A percentile compares a stretch with the other conserved stretches of the same genome.
Conservation (phyloP, 1,284 basidiomycete genomes). For the Irpex lacteus region DNA sequence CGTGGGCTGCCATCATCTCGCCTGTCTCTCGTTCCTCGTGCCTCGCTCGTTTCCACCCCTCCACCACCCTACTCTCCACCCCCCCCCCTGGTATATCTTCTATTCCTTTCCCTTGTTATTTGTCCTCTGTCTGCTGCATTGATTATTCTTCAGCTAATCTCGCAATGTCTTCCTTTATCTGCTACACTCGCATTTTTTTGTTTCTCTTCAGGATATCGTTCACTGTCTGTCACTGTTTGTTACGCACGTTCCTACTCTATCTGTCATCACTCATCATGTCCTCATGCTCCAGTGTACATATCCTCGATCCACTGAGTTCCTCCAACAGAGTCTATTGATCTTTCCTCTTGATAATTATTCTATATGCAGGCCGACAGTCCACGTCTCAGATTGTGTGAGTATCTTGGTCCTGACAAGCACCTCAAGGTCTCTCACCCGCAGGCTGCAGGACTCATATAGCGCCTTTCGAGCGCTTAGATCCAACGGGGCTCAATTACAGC, state of each 20-base stretch:
- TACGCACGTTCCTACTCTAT: constrained; percentile 20
- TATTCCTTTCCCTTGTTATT: not conserved
- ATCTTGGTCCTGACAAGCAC: no score
- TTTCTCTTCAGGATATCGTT: constrained; percentile 8
- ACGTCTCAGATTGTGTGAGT: no score
- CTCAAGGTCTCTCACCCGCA: no score
- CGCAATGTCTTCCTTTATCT: constrained; percentile 6
- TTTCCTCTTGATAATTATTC: not conserved
- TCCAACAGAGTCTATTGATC: not conserved
- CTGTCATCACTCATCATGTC: constrained; percentile 28
- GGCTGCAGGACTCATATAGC: no score
- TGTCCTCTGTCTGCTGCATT: constrained; percentile 14
- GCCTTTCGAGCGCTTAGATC: not conserved
- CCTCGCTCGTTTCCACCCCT: not conserved
- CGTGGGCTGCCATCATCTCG: constrained; percentile 8
- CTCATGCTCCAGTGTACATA: constrained; percentile 11
- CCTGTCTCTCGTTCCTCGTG: constrained; percentile 5
- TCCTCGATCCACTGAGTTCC: not conserved
- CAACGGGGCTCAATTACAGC: not conserved
- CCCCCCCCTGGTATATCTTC: constrained; percentile 6
- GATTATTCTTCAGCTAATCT: constrained; percentile 12
- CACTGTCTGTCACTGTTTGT: constrained; percentile 12
- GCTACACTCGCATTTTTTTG: constrained; percentile 3
- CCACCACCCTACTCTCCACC: not conserved
- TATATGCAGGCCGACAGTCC: no score